Conservation (phyloP, 768 basidiomycete species). For the Phanerochaete carnosa region DNA sequence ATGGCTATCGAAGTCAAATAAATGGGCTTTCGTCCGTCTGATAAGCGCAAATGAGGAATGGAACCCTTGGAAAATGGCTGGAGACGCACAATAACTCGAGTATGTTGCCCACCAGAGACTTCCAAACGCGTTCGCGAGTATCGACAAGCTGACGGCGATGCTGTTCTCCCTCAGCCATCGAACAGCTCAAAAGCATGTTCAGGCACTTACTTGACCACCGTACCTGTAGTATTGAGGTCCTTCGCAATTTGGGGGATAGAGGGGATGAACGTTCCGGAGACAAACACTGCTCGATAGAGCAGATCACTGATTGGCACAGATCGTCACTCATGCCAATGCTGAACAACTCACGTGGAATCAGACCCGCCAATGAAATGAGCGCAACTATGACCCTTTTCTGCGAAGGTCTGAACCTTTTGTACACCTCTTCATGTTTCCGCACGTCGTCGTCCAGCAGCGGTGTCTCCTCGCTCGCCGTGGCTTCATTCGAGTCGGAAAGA, state of each 20-base stretch:
- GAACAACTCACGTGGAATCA: slow-evolving; percentile 55
- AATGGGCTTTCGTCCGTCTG: slow-evolving; percentile 63
- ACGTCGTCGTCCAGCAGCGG: slow-evolving; percentile 19
- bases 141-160: slow-evolving; percentile 48
- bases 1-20: slow-evolving; percentile 61
- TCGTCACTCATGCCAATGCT: not conserved
- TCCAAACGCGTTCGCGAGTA: slow-evolving; percentile 42
- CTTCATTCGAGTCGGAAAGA: not conserved
- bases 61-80: slow-evolving; percentile 18
- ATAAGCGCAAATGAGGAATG: not conserved
- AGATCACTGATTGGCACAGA: not conserved
- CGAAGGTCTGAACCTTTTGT: slow-evolving; percentile 51
- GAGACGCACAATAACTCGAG: slow-evolving; percentile 39
- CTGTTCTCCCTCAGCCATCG: slow-evolving; percentile 24
- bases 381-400: slow-evolving; percentile 54
- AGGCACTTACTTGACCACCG: slow-evolving; percentile 52
- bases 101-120: slow-evolving; percentile 52
- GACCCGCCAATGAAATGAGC: slow-evolving; percentile 57
- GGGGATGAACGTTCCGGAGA: slow-evolving; percentile 67
- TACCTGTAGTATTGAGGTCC: slow-evolving; percentile 55
- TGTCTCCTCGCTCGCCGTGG: slow-evolving; percentile 28
- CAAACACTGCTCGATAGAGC: slow-evolving; percentile 50
- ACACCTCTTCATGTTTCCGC: slow-evolving; percentile 36
- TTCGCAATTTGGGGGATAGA: slow-evolving; percentile 70
- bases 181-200: not conserved